Base-by-base conservation (phyloP, 805 yeast genomes). In the Helenozyma baotianmanensis region DNA sequence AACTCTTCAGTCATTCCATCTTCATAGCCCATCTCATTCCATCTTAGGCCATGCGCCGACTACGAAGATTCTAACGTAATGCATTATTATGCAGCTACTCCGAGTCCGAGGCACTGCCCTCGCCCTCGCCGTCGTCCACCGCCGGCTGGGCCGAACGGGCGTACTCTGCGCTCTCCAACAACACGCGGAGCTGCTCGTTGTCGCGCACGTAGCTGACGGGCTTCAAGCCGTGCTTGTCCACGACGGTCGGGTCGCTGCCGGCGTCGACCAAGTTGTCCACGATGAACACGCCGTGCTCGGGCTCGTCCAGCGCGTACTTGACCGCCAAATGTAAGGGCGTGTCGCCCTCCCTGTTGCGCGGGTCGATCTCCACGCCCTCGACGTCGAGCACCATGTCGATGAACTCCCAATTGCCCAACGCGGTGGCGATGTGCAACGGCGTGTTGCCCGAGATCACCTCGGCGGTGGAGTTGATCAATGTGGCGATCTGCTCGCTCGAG, bases 311-410 rank as follows among this genome's bases (percentile, higher is more conserved):
- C 10, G 89, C 70, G 56, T 83, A 90, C 40, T 73, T 74, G 9
- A 81, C 95, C 4, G 96, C 94, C 40, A 74, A 62, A 58, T 90
- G 97, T 42, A 92, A 70, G 10, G 98, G 97, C 1, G 97, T 86
- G 43, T 85, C 89, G 23, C 88, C 89, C 32, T 81, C 82, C 23
- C 78, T 70, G 56, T 83, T 83, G 25, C 60, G 54, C 1, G 96
- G 92, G 56, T 92, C 96, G 19, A 89, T 79, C 45, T 89, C 96
- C 13, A 89, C 88, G 2, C 92, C 96, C 39, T 85, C 95, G 34
- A 82, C 80, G 56, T 90, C 97, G 39, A 90, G 67, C 13, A 90
- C 63, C 31, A 72, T 61, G 54, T 90, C 97, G 51, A 92, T 66
- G 22, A 83, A 83, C 49, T 88, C 96, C 73, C 81, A 85, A 34